Conservation (phyloP, 495 filamentous ascomycete species). For the Trichoderma erinaceum region DNA sequence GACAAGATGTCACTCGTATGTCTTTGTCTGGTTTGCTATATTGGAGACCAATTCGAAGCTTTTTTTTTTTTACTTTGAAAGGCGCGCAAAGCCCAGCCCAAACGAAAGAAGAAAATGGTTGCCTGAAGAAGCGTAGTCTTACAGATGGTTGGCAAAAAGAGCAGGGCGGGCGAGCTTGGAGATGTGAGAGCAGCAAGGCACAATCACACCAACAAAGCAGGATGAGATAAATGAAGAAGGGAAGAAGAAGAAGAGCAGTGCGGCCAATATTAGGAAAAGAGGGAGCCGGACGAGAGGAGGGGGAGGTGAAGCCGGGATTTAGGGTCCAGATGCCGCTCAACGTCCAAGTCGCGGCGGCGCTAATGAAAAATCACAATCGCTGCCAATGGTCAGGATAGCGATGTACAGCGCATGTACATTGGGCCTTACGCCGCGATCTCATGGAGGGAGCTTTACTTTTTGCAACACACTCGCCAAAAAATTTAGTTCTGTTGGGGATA, state of each 20-base stretch:
- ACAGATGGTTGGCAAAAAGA: slow-evolving; percentile 2
- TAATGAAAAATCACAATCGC: slow-evolving; percentile 11
- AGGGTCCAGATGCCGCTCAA: slow-evolving; percentile 12
- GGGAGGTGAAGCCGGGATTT: slow-evolving; percentile 7
- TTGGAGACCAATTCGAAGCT: not conserved
- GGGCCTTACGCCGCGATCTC: not conserved
- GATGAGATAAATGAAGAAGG: not conserved
- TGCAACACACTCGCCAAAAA: slow-evolving; percentile 10
- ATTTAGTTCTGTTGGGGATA: slow-evolving; percentile 19
- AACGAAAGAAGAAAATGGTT: not conserved
- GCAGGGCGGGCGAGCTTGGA: not conserved
- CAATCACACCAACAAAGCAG: slow-evolving; percentile 3
- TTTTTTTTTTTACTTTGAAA: not conserved
- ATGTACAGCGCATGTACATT: not conserved
- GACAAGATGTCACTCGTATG: not conserved
- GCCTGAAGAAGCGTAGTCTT: slow-evolving; percentile 13
- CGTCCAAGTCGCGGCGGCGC: slow-evolving; percentile 11
- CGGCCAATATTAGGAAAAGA: not conserved
- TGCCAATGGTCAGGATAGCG: not conserved
- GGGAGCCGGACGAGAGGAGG: slow-evolving; percentile 8
- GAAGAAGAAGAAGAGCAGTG: not conserved
- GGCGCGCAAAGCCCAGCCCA: slow-evolving; percentile 12
- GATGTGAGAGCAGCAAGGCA: not conserved
- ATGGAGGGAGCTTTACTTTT: not conserved
- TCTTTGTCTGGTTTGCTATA: not conserved